These are phyloP conservation scores for Cenchrus purpureus DNA, from an alignment of 176 grass and related monocot genomes.

Conservation along the genomic window DNA sequence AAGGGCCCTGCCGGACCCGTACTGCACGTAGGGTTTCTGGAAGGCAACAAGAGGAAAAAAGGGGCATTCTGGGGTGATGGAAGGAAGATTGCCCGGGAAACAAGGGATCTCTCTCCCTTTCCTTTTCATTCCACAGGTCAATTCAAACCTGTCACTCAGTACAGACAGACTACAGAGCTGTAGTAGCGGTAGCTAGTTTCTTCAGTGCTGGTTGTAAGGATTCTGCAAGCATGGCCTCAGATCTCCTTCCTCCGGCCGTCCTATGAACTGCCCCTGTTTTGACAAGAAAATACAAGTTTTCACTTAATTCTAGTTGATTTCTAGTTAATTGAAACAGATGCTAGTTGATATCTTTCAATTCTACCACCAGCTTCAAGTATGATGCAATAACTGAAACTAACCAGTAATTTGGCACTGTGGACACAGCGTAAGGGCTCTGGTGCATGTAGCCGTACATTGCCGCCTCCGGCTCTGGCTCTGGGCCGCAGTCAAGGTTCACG, in stretches of 20 bases:
- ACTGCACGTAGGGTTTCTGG: slow-evolving; percentile 48
- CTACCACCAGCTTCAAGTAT: neutral
- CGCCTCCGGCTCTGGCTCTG: slow-evolving; percentile 55
- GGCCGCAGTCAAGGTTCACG: slow-evolving; percentile 83
- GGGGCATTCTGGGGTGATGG: slow-evolving; percentile 27
- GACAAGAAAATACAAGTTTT: slow-evolving; percentile 11
- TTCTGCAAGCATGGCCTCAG: slow-evolving; percentile 47
- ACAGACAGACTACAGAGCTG: slow-evolving; percentile 28
- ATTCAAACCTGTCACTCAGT: slow-evolving; percentile 53
- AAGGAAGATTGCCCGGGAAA: slow-evolving; percentile 62
- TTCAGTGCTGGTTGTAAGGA: slow-evolving; percentile 40
- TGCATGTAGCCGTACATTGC: slow-evolving; percentile 57
- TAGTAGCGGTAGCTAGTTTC: slow-evolving; percentile 43
- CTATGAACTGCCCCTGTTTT: slow-evolving; percentile 56
- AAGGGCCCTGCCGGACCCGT: slow-evolving; percentile 30
- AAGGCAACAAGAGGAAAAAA: slow-evolving; percentile 45
- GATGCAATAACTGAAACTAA: slow-evolving; percentile 48
- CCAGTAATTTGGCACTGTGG: slow-evolving; percentile 65
- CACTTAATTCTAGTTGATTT: neutral
- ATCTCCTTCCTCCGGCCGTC: slow-evolving; percentile 42
- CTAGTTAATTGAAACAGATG: too few relatives aligned
- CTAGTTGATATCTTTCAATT: neutral
- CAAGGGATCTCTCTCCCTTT: slow-evolving; percentile 48
- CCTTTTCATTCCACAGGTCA: slow-evolving; percentile 51
- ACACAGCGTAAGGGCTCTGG: slow-evolving; percentile 58